Evolutionary conservation across 768 basidiomycete genomes (phyloP), one percentile per base, ranked within the genome.

Genomic region (Leccinum variicolor): DNA sequence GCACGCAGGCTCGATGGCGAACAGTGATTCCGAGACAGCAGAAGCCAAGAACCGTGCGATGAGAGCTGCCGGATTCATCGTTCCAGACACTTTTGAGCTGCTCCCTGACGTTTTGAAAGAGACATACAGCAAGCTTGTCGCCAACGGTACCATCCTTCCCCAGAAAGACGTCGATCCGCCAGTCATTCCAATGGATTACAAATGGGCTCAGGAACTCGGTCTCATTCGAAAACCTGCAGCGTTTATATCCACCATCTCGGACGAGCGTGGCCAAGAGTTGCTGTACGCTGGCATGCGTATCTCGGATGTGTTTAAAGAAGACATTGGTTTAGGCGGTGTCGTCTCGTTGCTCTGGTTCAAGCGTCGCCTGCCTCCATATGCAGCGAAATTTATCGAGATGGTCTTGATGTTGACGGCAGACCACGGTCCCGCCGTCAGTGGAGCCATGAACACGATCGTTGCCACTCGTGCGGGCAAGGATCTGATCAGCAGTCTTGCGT

Each of bases 171-270:
- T 86, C 54, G 91, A 94, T 23, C 94, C 95, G 5, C 96, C 96
- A 10, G 86, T 90, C 56, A 98, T 98, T 71, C 96, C 96, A n/a
- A 98, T 98, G 93, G 96, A 99, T 78, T 99, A 98, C 87, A 98
- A 98, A 81, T 98, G 96, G 96, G 95, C 95, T 34, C 92, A 95
- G 77, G 94, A 97, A 78, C 87, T 98, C 55, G 96, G 96, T 56
- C 86, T 99, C 71, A 95, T 98, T 78, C 89, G 96, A 72, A 98
- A 98, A 78, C 97, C 95, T 19, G 95, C 96, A 39, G 94, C 97
- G 3, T 97, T 96, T 81, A 96, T 97, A 80, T 97, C 94, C 31
- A 97, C 97, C 63, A 99, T 98, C 77, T 97, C 94, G 50, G 97
- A 99, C 76, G 97, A 98, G 81, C 91, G 96, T 69, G 97, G 97